Base-by-base conservation (phyloP, 768 basidiomycete species). In the Phaeotremella fagi region DNA sequence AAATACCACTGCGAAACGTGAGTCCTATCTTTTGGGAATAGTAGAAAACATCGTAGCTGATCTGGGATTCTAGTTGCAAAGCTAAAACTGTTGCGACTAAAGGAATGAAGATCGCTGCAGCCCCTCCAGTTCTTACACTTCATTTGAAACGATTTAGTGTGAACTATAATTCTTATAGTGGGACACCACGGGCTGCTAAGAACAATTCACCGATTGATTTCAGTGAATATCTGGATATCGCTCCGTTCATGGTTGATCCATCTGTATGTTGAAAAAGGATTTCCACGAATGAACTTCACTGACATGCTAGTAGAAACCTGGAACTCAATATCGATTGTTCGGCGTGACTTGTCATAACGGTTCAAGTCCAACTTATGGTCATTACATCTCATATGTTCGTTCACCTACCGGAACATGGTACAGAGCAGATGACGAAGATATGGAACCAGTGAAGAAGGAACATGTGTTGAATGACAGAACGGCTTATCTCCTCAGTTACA, bases 1-100 rank as follows among this genome's bases (percentile, higher is more conserved):
- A 92, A 92, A 77, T 99, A 99, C 75, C 90, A 92, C 72, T 99
- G 95, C 75, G 95, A 99, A 76, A 97, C 90, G 90, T 95, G 70
- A 65, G 87, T 80, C 24, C n/a, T n/a, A n/a, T n/a, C n/a, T n/a
- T n/a, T n/a, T n/a, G n/a, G n/a, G n/a, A n/a, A n/a, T n/a, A n/a
- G n/a, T n/a, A n/a, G n/a, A n/a, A n/a, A n/a, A n/a, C n/a, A n/a
- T n/a, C n/a, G n/a, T n/a, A n/a, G n/a, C n/a, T n/a, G n/a, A n/a
- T n/a, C 49, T 36, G 44, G 11, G 14, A 5, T 31, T 5, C 12
- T 61, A 95, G 92, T 68, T 99, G 95, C 79, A 92, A 94, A 73
- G 87, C 84, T 70, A 82, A 84, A 45, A 91, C 97, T 50, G 81
- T 82, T 50, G 95, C 95, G 2, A 84, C 87, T 64, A 99, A 99